Evolutionary conservation across 78 protist genomes (phyloP).

Genomic region (Dictyostelium capitatum): DNA sequence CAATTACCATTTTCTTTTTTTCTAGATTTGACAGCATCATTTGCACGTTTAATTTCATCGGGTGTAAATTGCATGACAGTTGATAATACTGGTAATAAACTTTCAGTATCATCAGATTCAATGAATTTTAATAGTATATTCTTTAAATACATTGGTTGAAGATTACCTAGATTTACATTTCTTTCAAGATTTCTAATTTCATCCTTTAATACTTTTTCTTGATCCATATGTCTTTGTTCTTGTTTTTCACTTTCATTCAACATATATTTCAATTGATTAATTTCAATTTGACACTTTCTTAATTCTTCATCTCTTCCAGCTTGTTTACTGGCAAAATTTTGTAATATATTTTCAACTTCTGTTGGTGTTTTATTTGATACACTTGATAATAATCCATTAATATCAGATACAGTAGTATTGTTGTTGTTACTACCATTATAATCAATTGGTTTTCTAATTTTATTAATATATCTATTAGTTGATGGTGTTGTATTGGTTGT

Average conservation of each 20-base stretch:
- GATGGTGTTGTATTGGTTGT: not conserved
- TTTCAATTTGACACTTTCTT: slow-evolving; percentile 32
- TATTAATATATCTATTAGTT: slow-evolving; percentile 8
- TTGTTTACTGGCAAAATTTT: slow-evolving; percentile 58
- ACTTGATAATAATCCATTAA: not conserved
- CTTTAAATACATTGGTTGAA: slow-evolving; percentile 30
- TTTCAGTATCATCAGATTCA: slow-evolving; percentile 58
- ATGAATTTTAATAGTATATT: slow-evolving; percentile 57
- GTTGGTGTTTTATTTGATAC: slow-evolving; percentile 13
- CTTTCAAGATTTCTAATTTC: slow-evolving; percentile 71
- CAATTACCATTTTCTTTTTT: slow-evolving; percentile 8
- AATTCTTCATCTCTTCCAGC: slow-evolving; percentile 78
- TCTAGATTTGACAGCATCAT: slow-evolving; percentile 15
- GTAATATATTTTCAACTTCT: slow-evolving; percentile 55
- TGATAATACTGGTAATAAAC: slow-evolving; percentile 36
- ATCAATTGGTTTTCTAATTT: slow-evolving; percentile 8
- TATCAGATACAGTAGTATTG: not conserved
- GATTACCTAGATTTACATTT: not conserved
- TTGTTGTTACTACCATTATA: not conserved
- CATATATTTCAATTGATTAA: slow-evolving; percentile 1
- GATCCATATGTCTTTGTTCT: slow-evolving; percentile 65
- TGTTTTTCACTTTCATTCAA: slow-evolving; percentile 40
- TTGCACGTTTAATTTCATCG: slow-evolving; percentile 25
- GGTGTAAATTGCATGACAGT: slow-evolving; percentile 55
- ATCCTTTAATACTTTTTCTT: slow-evolving; percentile 63